Evolutionary conservation across 352 stramenopile genomes (phyloP).

Genomic region (Vaucheria bursata): DNA sequence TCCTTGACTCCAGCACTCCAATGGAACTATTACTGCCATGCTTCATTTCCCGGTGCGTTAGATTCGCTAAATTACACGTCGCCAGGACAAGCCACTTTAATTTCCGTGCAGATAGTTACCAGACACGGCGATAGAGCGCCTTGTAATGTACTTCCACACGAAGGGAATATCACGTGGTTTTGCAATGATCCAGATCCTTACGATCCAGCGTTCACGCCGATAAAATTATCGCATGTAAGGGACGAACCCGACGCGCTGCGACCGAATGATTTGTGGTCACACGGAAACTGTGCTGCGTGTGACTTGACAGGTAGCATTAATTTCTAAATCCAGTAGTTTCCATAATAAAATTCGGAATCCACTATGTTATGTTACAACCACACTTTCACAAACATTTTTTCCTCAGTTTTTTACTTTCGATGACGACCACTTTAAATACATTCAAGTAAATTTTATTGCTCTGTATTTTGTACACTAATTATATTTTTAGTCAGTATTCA

Average conservation of each 20-base stretch:
- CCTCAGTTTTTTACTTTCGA: no score
- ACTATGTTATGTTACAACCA: constrained; percentile 2
- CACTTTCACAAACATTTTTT: not conserved
- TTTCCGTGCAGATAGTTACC: constrained; percentile 34
- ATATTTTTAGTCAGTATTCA: no score
- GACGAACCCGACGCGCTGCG: constrained; percentile 22
- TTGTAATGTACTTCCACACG: constrained; percentile 35
- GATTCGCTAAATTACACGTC: constrained; percentile 29
- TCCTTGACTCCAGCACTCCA: not conserved
- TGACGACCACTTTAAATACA: no score
- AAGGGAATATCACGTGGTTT: constrained; percentile 36
- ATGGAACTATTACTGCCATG: constrained; percentile 48
- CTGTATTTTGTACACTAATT: no score
- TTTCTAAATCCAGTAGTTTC: no score
- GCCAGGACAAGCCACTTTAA: constrained; percentile 6
- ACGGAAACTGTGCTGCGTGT: constrained; percentile 35
- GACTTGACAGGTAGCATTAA: constrained; percentile 40
- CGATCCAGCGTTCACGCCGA: constrained; percentile 24
- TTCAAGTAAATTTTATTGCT: no score
- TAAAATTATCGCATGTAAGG: constrained; percentile 24
- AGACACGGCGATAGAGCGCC: constrained; percentile 34
- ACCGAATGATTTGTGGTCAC: constrained; percentile 13
- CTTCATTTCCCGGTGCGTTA: constrained; percentile 33
- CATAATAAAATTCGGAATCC: no score
- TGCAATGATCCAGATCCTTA: constrained; percentile 31